Evolutionary conservation across 192 early-diverging fungal genomes (phyloP).

Genomic region (Gigaspora rosea): DNA sequence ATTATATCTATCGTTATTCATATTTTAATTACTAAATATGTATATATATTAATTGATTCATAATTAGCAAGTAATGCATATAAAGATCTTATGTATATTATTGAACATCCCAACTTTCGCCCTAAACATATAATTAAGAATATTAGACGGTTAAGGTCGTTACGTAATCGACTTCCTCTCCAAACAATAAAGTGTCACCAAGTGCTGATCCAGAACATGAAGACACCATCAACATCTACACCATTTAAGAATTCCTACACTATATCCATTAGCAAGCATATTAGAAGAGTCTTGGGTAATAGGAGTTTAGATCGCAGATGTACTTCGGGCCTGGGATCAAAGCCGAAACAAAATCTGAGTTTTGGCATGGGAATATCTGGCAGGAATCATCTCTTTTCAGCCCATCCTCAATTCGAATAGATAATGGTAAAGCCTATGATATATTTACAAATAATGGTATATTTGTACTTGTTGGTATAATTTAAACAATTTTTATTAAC

Average conservation of each 20-base stretch:
- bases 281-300: neutral
- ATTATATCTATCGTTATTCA: no score
- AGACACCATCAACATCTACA: neutral
- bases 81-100: neutral
- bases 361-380: neutral
- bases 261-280: neutral
- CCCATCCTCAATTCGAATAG: neutral
- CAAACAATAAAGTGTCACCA: constrained; percentile 6
- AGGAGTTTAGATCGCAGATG: neutral
- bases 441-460: neutral
- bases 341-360: neutral
- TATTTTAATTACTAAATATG: neutral
- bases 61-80: constrained; percentile 3
- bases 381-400: neutral
- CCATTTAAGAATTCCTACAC: neutral
- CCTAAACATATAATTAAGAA: neutral
- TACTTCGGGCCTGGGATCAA: neutral
- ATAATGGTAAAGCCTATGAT: neutral
- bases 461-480: no score
- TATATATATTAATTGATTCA: neutral
- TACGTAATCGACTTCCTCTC: neutral
- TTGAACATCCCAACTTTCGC: neutral
- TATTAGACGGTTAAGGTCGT: neutral
- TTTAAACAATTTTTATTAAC: neutral
- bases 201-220: neutral